Conservation (phyloP, 768 basidiomycete species). For the Calocera cornea region DNA sequence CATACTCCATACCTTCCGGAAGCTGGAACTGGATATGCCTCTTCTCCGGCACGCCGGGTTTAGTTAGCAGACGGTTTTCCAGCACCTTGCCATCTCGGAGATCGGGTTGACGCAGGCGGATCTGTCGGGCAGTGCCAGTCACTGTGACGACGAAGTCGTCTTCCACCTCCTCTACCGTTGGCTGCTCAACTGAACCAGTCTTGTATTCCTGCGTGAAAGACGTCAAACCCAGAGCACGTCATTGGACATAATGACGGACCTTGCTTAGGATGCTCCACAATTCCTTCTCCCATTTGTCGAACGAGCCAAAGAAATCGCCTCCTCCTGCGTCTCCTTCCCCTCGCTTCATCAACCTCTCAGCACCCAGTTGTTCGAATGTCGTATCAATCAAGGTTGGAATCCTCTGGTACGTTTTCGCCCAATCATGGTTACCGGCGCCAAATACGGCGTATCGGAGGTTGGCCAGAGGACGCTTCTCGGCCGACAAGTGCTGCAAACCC, state of each 20-base stretch:
- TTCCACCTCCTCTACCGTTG: background rate
- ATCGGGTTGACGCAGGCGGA: conserved; percentile 8
- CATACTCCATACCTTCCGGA: conserved; percentile 8
- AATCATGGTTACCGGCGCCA: conserved; percentile 18
- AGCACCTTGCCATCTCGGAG: background rate
- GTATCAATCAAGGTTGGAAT: conserved; percentile 16
- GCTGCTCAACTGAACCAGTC: background rate
- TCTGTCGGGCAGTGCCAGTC: background rate
- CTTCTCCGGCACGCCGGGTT: conserved; percentile 4
- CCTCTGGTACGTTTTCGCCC: conserved; percentile 16
- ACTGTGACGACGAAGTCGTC: conserved; percentile 5
- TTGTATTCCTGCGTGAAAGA: background rate
- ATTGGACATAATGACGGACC: background rate
- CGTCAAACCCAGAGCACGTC: background rate
- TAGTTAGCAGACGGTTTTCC: conserved; percentile 5
- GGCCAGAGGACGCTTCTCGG: conserved; percentile 16
- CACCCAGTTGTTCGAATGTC: conserved; percentile 11
- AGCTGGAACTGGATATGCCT: conserved; percentile 8
- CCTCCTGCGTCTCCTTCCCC: conserved; percentile 16
- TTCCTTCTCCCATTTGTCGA: conserved; percentile 16
- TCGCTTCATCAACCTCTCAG: conserved; percentile 10
- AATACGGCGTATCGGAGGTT: conserved; percentile 16
- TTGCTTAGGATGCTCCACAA: conserved; percentile 8
- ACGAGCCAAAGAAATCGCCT: conserved; percentile 15
- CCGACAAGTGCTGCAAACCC: conserved; percentile 27